Evolutionary conservation across 2,329 filamentous ascomycete species (phyloP), one percentile per base, ranked within the genome.

Genomic region (Aspergillus pseudotamarii): DNA sequence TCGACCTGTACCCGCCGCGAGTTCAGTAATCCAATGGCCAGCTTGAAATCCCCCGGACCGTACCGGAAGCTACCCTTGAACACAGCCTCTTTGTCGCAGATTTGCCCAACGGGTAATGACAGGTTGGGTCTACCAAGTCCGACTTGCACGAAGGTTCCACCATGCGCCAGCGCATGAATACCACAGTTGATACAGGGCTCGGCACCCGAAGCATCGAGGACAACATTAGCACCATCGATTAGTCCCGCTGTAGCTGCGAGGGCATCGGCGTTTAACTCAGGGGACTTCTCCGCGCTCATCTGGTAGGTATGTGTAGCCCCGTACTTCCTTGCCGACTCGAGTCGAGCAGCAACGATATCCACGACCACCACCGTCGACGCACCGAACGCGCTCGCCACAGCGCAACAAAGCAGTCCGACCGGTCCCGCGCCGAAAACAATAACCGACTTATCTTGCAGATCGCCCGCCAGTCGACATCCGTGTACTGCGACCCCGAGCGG

Each of bases 31-130:
- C 92, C 88, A 41, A 97, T 83, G 3, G 92, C 92, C 4, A 92
- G 85, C 73, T 88, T 84, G 78, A 96, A 97, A 78, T 97, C 94
- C 12, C 93, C 93, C 54, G 87, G 85, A 1, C 89, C 89, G 78
- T 97, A 97, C 41, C 94, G 86, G 83, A 97, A 97, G 64, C 89
- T 93, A 28, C 93, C 93, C 73, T 89, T 91, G 54, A 91, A 86
- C 4, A 89, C 94, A 34, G 96, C 84, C 82, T 97, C 94, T 81
- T 96, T 97, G 61, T 89, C 84, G 75, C 92, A 95, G 76, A 95
- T 83, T 16, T 95, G 66, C 91, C 93, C 83, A 94, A 96, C 32
- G 77, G 70, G 70, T 23, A 72, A 10, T 1, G 62, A 90, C 76
- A 96, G 91, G 71, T 95, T 91, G 16, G 88, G 76, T 75, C 90